A percentile compares a stretch with the other conserved stretches of the same genome.
These are phyloP conservation scores for Trichoderma asperellum DNA, from an alignment of 2,329 filamentous ascomycete genomes.

Conservation along the genomic window DNA sequence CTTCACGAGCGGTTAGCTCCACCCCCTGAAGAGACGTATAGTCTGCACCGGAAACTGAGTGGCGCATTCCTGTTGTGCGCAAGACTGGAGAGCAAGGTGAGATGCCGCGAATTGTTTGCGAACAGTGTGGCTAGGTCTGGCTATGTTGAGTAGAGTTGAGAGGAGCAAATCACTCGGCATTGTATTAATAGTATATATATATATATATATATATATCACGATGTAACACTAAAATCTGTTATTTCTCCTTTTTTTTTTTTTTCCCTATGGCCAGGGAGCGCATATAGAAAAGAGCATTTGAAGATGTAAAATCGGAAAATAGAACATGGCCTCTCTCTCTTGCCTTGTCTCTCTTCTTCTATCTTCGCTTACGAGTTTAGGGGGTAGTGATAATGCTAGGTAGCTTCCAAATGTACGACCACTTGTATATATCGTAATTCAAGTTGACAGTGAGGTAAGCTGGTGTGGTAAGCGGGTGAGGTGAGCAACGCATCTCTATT, in stretches of 20 bases:
- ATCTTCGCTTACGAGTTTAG: not conserved
- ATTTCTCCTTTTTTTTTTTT: not conserved
- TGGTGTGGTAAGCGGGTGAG: not conserved
- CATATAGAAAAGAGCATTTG: slow-evolving; percentile 2
- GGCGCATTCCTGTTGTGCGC: slow-evolving; percentile 94
- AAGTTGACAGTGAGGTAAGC: not conserved
- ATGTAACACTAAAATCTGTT: slow-evolving; percentile 1
- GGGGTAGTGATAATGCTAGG: no score
- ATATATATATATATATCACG: not conserved
- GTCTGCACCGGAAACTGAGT: slow-evolving; percentile 89
- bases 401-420: no score
- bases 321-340: not conserved
- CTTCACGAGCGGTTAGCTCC: slow-evolving; percentile 83
- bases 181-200: not conserved
- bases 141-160: slow-evolving; percentile 32
- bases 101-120: slow-evolving; percentile 79
- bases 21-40: slow-evolving; percentile 97
- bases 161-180: not conserved
- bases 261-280: not conserved
- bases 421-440: not conserved
- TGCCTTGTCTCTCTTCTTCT: not conserved
- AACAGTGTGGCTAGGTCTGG: slow-evolving; percentile 51
- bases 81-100: slow-evolving; percentile 78
- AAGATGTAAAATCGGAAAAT: not conserved
- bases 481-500: not conserved